These are phyloP conservation scores for Fusarium globosum DNA, from an alignment of 2,329 filamentous ascomycete genomes.

Conservation along the genomic window DNA sequence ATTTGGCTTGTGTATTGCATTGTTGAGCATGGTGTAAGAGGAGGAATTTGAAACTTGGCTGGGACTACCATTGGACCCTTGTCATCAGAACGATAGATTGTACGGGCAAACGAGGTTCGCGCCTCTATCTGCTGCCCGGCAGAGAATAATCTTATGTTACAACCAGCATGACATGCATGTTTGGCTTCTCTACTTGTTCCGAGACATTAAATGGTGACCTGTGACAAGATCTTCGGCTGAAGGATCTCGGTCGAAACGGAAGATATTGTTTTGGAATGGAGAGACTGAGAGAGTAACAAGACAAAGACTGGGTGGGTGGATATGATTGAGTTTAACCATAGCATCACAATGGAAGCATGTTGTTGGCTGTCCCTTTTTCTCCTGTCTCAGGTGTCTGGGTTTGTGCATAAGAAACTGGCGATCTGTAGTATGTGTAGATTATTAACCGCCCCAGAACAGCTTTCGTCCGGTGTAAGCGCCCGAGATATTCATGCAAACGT, in stretches of 20 bases:
- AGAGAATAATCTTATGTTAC: slow-evolving; percentile 48
- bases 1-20: slow-evolving; percentile 37
- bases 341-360: background rate
- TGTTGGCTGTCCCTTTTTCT: background rate
- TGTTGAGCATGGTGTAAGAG: slow-evolving; percentile 44
- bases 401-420: slow-evolving; percentile 7
- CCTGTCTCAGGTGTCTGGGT: slow-evolving; percentile 27
- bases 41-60: slow-evolving; percentile 35
- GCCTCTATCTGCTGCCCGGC: slow-evolving; percentile 47
- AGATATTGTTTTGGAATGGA: background rate
- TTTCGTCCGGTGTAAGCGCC: slow-evolving; percentile 7
- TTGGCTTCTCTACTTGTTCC: slow-evolving; percentile 15
- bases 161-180: slow-evolving; percentile 45
- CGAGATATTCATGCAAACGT: slow-evolving; percentile 7
- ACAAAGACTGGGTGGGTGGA: background rate
- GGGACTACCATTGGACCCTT: slow-evolving; percentile 36
- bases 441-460: background rate
- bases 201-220: background rate
- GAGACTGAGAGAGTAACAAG: slow-evolving; percentile 6
- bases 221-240: background rate
- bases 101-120: slow-evolving; percentile 53
- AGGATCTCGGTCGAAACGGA: slow-evolving; percentile 5
- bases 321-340: background rate
- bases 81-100: slow-evolving; percentile 52
- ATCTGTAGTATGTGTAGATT: slow-evolving; percentile 1